phyloP scores from a whole-genome alignment of 495 filamentous ascomycete genomes.

The Penicillium odoratum region DNA sequence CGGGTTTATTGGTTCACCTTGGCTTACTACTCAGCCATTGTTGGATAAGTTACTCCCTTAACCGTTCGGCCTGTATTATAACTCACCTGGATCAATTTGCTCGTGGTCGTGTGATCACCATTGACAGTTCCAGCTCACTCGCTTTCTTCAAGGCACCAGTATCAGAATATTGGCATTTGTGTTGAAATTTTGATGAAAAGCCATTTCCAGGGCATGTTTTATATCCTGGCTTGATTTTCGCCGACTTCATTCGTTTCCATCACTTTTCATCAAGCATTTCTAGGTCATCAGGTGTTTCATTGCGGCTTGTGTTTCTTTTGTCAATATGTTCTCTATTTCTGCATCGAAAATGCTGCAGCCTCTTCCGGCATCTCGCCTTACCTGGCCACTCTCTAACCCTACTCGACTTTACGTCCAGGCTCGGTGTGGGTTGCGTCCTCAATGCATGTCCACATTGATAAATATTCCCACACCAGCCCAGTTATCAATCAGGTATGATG shows the following conservation, averaged over 20 bases:
- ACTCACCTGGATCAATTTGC: not conserved
- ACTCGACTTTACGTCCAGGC: constrained; percentile 8
- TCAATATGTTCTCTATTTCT: constrained; percentile 20
- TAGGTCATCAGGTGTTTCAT: not conserved
- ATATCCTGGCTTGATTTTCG: not conserved
- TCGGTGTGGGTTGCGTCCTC: constrained; percentile 4
- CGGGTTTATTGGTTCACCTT: not conserved
- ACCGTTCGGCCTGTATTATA: not conserved
- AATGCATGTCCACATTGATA: constrained; percentile 18
- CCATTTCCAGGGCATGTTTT: not conserved
- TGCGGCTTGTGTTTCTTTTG: not conserved
- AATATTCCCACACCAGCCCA: constrained; percentile 1
- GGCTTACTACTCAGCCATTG: not conserved
- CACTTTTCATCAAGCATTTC: not conserved
- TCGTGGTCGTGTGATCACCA: not conserved
- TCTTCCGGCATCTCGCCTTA: constrained; percentile 14
- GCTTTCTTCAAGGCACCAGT: not conserved
- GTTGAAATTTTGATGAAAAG: not conserved
- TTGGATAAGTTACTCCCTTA: not conserved
- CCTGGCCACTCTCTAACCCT: not conserved
- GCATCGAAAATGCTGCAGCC: constrained; percentile 11
- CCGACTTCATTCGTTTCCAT: constrained; percentile 3
- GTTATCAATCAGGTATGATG: constrained; percentile 16
- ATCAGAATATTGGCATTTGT: not conserved
- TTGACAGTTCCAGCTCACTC: not conserved